These are phyloP conservation scores for Populus deltoides DNA, from an alignment of 345 rosid genomes.

Conservation along the genomic window DNA sequence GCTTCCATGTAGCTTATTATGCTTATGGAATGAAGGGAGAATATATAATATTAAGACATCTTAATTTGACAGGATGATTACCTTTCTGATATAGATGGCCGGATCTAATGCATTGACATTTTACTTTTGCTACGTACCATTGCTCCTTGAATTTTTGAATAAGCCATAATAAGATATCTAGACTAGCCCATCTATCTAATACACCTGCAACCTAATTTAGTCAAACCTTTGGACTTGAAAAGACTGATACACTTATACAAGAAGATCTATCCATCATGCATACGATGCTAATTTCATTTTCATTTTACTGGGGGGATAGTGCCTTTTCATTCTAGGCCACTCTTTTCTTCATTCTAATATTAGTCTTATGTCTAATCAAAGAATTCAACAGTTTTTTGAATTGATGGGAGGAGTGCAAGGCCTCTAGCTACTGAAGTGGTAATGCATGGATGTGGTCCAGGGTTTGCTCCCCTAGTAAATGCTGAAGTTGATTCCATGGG, in stretches of 20 bases:
- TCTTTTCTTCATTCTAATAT: background rate
- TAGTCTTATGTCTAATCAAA: background rate
- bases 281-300: background rate
- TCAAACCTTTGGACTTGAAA: background rate
- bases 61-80: background rate
- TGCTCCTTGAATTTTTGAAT: too few relatives aligned
- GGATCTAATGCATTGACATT: background rate
- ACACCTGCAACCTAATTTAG: background rate
- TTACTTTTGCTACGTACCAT: background rate
- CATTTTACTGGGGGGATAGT: background rate
- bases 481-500: conserved; percentile 99
- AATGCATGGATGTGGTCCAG: conserved; percentile 78
- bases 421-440: conserved; percentile 24
- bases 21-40: background rate
- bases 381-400: conserved; percentile 14
- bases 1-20: background rate
- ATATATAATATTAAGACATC: background rate
- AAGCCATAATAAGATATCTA: too few relatives aligned
- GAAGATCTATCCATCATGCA: background rate
- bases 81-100: background rate
- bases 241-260: background rate
- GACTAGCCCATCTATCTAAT: too few relatives aligned
- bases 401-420: conserved; percentile 13
- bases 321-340: background rate
- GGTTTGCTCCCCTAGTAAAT: conserved; percentile 66